These are phyloP conservation scores for Ananas comosus DNA, from an alignment of 176 grass and related monocot species.

Conservation along the genomic window DNA sequence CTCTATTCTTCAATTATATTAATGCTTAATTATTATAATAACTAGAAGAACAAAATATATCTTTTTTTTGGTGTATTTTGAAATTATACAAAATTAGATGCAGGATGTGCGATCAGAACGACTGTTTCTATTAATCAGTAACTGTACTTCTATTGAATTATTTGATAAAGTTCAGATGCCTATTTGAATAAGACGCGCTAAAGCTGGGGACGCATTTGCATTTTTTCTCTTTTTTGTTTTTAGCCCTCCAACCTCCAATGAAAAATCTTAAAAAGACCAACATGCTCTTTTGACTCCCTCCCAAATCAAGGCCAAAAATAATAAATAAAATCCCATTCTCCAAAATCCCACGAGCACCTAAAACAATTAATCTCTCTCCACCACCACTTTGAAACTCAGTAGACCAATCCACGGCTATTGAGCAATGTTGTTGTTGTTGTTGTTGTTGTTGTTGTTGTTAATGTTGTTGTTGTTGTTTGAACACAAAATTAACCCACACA, in stretches of 20 bases:
- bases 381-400: not conserved
- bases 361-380: not conserved
- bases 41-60: too few relatives aligned
- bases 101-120: too few relatives aligned
- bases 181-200: not conserved
- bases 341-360: conserved; percentile 31
- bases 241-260: conserved; percentile 7
- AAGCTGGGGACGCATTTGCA: conserved; percentile 4
- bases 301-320: not conserved
- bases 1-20: too few relatives aligned
- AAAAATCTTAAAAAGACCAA: conserved; percentile 25
- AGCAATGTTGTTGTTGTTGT: conserved; percentile 6
- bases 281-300: conserved; percentile 24
- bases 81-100: too few relatives aligned
- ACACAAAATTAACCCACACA: too few relatives aligned
- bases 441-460: not conserved
- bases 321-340: not conserved
- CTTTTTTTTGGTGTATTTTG: too few relatives aligned
- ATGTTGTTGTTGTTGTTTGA: too few relatives aligned
- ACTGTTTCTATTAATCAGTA: too few relatives aligned
- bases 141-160: too few relatives aligned
- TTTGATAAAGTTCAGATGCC: not conserved
- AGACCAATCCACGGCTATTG: conserved; percentile 28
- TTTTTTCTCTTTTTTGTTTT: not conserved
- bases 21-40: too few relatives aligned